Conservation (phyloP, 2,329 filamentous ascomycete genomes). For the Onygenales sp. region DNA sequence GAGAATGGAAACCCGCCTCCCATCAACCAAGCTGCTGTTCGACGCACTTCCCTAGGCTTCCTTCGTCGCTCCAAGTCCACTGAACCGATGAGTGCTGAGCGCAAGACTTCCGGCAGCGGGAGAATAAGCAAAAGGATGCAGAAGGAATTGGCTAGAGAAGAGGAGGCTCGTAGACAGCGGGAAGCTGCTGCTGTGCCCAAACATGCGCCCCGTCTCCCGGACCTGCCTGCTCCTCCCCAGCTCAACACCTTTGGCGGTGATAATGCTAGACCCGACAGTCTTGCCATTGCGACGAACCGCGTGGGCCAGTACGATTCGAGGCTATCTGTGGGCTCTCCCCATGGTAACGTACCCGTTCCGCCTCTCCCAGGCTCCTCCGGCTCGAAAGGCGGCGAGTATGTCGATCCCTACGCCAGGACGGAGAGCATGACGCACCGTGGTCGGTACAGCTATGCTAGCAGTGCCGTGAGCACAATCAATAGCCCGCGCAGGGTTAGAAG, state of each 20-base stretch:
- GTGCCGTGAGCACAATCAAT: constrained; percentile 81
- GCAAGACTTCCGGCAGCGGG: constrained; percentile 29
- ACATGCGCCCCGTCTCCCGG: constrained; percentile 48
- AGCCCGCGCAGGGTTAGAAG: constrained; percentile 84
- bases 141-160: constrained; percentile 34
- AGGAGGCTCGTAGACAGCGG: constrained; percentile 46
- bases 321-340: constrained; percentile 12
- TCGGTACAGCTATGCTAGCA: constrained; percentile 92
- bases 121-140: constrained; percentile 28
- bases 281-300: constrained; percentile 49
- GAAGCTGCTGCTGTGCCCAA: constrained; percentile 47
- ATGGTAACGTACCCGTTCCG: constrained; percentile 7
- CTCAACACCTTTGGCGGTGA: constrained; percentile 55
- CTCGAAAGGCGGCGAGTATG: constrained; percentile 43
- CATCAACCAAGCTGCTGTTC: constrained; percentile 16
- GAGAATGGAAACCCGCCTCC: constrained; percentile 22
- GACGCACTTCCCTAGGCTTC: constrained; percentile 47
- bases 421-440: constrained; percentile 97
- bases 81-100: constrained; percentile 47
- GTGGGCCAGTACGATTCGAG: constrained; percentile 16
- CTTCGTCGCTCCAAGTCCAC: constrained; percentile 60
- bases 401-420: constrained; percentile 70
- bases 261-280: constrained; percentile 50
- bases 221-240: constrained; percentile 36
- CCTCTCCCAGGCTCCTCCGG: constrained; percentile 17